Percentiles rank a stretch among this genome's conserved stretches.
These are phyloP conservation scores for Pseudevernia furfuracea DNA, from an alignment of 495 filamentous ascomycete genomes.

Conservation along the genomic window DNA sequence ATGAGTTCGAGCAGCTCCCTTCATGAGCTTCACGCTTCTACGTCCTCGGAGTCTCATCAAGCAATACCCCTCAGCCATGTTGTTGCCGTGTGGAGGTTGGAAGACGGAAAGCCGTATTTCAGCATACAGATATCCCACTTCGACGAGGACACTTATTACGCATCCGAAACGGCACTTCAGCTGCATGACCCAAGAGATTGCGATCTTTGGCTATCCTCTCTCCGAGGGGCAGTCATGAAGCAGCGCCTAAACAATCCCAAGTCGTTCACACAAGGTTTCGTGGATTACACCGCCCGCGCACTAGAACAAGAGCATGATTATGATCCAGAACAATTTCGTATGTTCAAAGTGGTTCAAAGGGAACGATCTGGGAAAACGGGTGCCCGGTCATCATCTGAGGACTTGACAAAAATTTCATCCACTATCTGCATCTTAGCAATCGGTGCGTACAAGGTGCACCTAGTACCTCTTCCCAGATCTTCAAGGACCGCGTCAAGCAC, in stretches of 20 bases:
- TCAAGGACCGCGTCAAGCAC: constrained; percentile 49
- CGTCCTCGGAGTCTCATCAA: constrained; percentile 43
- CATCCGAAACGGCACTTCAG: constrained; percentile 58
- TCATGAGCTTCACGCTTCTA: constrained; percentile 51
- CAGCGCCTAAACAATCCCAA: constrained; percentile 45
- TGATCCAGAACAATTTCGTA: constrained; percentile 59
- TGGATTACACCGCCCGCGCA: constrained; percentile 56
- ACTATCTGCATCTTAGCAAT: constrained; percentile 78
- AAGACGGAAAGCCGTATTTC: constrained; percentile 69
- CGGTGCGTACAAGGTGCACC: constrained; percentile 72
- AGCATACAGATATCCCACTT: constrained; percentile 70
- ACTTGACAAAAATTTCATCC: constrained; percentile 64
- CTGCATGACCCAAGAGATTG: constrained; percentile 65
- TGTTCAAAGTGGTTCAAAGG: constrained; percentile 80
- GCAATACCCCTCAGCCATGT: constrained; percentile 65
- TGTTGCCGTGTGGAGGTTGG: constrained; percentile 69
- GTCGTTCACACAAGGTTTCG: constrained; percentile 51
- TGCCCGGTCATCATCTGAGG: constrained; percentile 63
- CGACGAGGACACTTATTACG: constrained; percentile 61
- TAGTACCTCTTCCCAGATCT: constrained; percentile 64
- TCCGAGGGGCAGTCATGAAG: constrained; percentile 53
- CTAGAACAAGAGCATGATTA: constrained; percentile 65
- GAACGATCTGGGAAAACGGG: constrained; percentile 42
- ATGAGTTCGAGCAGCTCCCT: constrained; percentile 45
- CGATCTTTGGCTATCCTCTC: constrained; percentile 64